phyloP scores from a whole-genome alignment of 495 filamentous ascomycete species.

The Xylaria scruposa region DNA sequence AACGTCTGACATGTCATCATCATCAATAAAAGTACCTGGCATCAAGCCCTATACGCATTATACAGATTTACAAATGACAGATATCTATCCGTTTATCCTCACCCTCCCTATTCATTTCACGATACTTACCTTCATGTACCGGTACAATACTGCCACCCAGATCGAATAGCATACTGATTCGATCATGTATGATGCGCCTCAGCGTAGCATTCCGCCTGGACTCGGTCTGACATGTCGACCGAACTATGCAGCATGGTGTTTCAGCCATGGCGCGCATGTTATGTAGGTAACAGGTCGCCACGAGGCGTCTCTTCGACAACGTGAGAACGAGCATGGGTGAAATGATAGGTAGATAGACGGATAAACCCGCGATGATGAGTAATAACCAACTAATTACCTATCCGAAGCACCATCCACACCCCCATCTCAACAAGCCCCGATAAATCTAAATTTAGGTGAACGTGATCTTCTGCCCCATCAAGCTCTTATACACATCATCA shows the following conservation, averaged over 20 bases:
- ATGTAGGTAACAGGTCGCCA: neutral
- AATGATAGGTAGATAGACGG: neutral
- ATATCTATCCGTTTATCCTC: neutral
- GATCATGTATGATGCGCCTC: neutral
- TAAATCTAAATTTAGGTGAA: constrained; percentile 43
- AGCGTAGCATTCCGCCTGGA: constrained; percentile 6
- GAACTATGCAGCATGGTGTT: neutral
- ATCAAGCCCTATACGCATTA: neutral
- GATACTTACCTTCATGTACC: neutral
- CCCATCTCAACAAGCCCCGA: neutral
- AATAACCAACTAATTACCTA: neutral
- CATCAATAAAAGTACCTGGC: constrained; percentile 9
- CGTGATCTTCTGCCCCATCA: constrained; percentile 62
- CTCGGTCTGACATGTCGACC: neutral
- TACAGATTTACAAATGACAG: neutral
- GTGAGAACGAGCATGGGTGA: neutral
- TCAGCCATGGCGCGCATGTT: neutral
- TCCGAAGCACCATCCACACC: neutral
- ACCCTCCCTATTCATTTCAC: neutral
- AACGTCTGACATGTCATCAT: constrained; percentile 10
- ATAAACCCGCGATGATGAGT: neutral
- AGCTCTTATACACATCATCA: constrained; percentile 60
- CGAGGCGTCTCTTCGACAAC: neutral
- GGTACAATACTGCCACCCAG: neutral
- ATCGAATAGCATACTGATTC: neutral